Percentiles rank a stretch among this genome's conserved stretches.
Conservation (phyloP, 2,329 filamentous ascomycete genomes). For the Sclerotinia sclerotiorum region DNA sequence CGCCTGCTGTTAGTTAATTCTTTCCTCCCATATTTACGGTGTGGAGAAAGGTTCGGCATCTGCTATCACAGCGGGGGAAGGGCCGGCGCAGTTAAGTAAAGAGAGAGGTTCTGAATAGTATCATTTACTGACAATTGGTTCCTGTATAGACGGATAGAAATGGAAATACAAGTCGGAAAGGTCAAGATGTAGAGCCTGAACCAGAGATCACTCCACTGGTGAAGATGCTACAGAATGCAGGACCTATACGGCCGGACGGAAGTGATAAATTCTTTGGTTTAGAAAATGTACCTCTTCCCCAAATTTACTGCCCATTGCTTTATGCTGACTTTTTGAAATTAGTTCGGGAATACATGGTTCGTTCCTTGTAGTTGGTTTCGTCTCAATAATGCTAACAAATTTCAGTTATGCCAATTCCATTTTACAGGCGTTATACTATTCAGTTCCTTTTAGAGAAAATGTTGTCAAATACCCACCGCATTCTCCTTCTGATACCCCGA, state of each 20-base stretch:
- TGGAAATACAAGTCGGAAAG: conserved; percentile 32
- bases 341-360: conserved; percentile 99
- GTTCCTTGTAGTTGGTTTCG: conserved; percentile 15
- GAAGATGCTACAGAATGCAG: conserved; percentile 79
- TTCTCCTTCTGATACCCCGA: conserved; percentile 67
- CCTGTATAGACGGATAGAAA: conserved; percentile 30
- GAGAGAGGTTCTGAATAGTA: not conserved
- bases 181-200: conserved; percentile 40
- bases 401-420: conserved; percentile 96
- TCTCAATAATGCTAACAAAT: conserved; percentile 34
- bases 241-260: conserved; percentile 78
- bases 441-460: conserved; percentile 86
- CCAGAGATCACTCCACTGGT: conserved; percentile 62
- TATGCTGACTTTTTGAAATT: conserved; percentile 36
- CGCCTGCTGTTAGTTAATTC: conserved; percentile 20
- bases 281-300: conserved; percentile 72
- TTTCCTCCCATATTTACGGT: not conserved
- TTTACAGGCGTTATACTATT: conserved; percentile 95
- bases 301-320: not conserved
- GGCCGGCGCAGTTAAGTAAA: not conserved
- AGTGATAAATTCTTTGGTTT: conserved; percentile 98
- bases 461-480: conserved; percentile 86
- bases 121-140: conserved; percentile 28
- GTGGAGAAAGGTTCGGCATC: not conserved
- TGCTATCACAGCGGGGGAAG: not conserved